These are phyloP conservation scores for Vitis rupestris DNA, from an alignment of 164 flowering plant genomes.

Conservation along the genomic window DNA sequence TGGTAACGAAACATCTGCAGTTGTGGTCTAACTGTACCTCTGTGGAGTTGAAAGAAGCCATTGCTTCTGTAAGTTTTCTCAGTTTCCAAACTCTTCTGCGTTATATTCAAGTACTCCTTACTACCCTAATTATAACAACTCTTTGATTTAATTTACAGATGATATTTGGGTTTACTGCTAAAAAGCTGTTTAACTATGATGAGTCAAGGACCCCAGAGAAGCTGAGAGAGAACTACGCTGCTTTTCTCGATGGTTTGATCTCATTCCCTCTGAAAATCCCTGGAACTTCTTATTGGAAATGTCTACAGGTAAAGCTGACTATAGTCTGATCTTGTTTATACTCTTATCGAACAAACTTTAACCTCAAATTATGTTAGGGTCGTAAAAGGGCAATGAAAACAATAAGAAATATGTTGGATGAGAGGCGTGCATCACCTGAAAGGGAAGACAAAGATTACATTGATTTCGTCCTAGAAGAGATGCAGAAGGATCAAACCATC, in stretches of 20 bases:
- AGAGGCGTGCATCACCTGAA: slow-evolving; percentile 55
- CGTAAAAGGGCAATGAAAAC: slow-evolving; percentile 81
- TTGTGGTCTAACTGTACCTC: slow-evolving; percentile 43
- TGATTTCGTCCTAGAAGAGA: slow-evolving; percentile 60
- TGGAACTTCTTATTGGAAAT: slow-evolving; percentile 66
- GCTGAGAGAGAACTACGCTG: slow-evolving; percentile 54
- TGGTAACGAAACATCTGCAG: slow-evolving; percentile 24
- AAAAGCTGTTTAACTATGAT: slow-evolving; percentile 60
- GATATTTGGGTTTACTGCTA: slow-evolving; percentile 68
- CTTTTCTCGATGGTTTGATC: slow-evolving; percentile 62
- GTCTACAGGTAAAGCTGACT: slow-evolving; percentile 48
- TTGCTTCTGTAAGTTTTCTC: slow-evolving; percentile 42
- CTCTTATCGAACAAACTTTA: too few species aligned
- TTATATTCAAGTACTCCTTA: background rate
- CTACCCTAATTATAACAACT: too few species aligned
- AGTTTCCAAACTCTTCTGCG: background rate
- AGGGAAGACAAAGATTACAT: slow-evolving; percentile 59
- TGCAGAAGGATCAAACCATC: slow-evolving; percentile 48
- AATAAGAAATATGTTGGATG: slow-evolving; percentile 62
- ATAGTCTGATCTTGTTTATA: too few species aligned
- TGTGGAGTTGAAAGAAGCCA: slow-evolving; percentile 60
- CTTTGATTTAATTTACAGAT: slow-evolving; percentile 35
- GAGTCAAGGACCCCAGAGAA: slow-evolving; percentile 46
- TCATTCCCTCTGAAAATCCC: slow-evolving; percentile 77
- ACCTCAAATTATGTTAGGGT: slow-evolving; percentile 43